These are phyloP conservation scores for Lasiodiplodia sp. DNA, from an alignment of 2,329 filamentous ascomycete genomes.

Conservation along the genomic window DNA sequence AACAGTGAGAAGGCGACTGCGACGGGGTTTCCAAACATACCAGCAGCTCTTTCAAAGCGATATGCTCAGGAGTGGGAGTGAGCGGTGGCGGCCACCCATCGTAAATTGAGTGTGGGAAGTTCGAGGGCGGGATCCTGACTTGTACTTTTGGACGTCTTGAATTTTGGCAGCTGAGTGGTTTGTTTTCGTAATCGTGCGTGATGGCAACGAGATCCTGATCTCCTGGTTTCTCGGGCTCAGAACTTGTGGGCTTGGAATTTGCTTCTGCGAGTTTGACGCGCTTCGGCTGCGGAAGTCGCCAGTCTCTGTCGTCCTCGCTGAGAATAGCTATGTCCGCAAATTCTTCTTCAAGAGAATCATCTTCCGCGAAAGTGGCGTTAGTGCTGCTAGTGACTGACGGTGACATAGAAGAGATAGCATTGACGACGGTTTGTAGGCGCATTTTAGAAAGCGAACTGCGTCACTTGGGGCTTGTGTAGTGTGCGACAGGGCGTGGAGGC, in stretches of 20 bases:
- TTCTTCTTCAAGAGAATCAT: not conserved
- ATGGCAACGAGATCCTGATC: not conserved
- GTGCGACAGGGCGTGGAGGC: not conserved
- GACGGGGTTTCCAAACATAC: not conserved
- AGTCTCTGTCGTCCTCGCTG: not conserved
- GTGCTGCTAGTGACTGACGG: not conserved
- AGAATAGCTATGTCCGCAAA: not conserved
- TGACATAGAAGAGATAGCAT: not conserved
- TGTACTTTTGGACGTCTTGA: not conserved
- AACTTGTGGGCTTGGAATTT: not conserved
- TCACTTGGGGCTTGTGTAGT: not conserved
- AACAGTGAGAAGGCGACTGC: not conserved
- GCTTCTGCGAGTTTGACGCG: not conserved
- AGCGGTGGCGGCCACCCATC: slow-evolving; percentile 1
- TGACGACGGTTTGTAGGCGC: not conserved
- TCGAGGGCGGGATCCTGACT: not conserved
- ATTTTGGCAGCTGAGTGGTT: not conserved
- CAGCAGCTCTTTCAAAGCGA: not conserved
- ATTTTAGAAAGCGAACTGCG: not conserved
- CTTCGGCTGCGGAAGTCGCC: not conserved
- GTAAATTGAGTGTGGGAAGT: slow-evolving; percentile 3
- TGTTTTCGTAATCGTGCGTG: not conserved
- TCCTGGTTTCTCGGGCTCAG: no score
- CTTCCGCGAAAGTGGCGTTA: not conserved
- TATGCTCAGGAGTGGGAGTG: not conserved